Base-by-base conservation (phyloP, 257 asterid species). In the Przewalskia tangutica region DNA sequence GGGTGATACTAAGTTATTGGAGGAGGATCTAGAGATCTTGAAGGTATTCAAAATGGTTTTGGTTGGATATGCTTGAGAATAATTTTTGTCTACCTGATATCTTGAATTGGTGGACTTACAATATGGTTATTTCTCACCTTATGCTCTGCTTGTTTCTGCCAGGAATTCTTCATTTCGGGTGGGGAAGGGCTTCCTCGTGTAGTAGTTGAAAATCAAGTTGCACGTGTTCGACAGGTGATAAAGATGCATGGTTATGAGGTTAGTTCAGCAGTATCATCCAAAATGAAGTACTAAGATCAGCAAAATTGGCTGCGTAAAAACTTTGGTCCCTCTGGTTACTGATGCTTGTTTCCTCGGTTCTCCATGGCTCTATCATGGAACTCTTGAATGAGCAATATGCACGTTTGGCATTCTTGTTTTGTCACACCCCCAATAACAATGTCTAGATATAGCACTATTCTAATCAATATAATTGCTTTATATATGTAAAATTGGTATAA, bases 111-210 rank as follows among this genome's bases (percentile, higher is more conserved):
- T 64, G 7, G 38, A 32, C 6, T 23, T 53, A 7, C 67, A 27
- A 75, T 75, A 75, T 75, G 14, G 13, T 50, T 50, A 23, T 48
- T 50, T 48, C 62, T 75, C 58, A 75, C 60, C 42, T 13, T 27
- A 60, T 4, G 27, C 53, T 79, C 53, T 79, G 50, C 38, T 7
- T 64, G 27, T 68, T 40, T 64, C 50, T 51, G 18, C 3, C 60
- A 95, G 98, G 99, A 95, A 81, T 95, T 95, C 84, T 95, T 92
- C 85, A 93, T 95, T 78, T 94, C 99, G 42, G 99, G 99, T 79
- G 99, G 99, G 76, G 99, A 95, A 17, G 99, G 99, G 59, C 97
- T 95, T 65, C 99, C 99, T 48, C 98, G 99, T 81, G 99, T 97
- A 85, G 97, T 93, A 66, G 99, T 94, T 83, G 99, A 95, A 81